Percentiles rank a stretch among this genome's conserved stretches.
Conservation (phyloP, 176 grass and related monocot genomes). For the Calamus simplicifolius region DNA sequence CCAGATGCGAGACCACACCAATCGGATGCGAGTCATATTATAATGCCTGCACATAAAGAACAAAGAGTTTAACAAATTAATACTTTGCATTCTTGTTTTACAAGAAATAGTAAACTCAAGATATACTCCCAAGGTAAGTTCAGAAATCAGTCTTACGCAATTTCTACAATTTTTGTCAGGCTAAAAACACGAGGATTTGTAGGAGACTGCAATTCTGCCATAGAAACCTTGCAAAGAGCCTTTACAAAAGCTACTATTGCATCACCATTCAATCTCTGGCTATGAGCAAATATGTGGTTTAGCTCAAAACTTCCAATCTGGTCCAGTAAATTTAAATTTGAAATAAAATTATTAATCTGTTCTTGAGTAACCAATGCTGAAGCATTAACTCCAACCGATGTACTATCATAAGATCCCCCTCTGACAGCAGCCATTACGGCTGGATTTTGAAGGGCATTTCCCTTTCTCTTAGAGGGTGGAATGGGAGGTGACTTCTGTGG, state of each 20-base stretch:
- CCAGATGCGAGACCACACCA: slow-evolving; percentile 98
- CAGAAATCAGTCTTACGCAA: slow-evolving; percentile 59
- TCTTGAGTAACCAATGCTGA: slow-evolving; percentile 70
- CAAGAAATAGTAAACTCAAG: slow-evolving; percentile 1
- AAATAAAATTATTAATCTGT: slow-evolving; percentile 90
- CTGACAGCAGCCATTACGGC: slow-evolving; percentile 84
- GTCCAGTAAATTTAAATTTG: slow-evolving; percentile 85
- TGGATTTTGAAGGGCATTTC: slow-evolving; percentile 90
- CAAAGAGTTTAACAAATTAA: slow-evolving; percentile 18
- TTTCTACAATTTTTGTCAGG: slow-evolving; percentile 98
- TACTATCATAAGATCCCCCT: slow-evolving; percentile 93
- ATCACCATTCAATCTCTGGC: slow-evolving; percentile 93
- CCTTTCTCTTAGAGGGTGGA: slow-evolving; percentile 49
- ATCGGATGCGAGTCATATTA: slow-evolving; percentile 79
- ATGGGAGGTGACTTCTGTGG: slow-evolving; percentile 39
- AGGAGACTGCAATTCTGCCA: slow-evolving; percentile 82
- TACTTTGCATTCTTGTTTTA: slow-evolving; percentile 18
- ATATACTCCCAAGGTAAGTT: slow-evolving; percentile 10
- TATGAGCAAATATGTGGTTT: slow-evolving; percentile 97
- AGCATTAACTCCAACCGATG: slow-evolving; percentile 47
- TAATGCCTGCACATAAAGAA: slow-evolving; percentile 70
- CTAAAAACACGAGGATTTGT: slow-evolving; percentile 93
- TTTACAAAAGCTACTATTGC: slow-evolving; percentile 98
- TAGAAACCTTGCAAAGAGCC: slow-evolving; percentile 95
- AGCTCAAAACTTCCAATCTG: slow-evolving; percentile 96